These are phyloP conservation scores for Sphagnum contortum DNA, from an alignment of 225 moss, liverwort and hornwort species.

Conservation along the genomic window DNA sequence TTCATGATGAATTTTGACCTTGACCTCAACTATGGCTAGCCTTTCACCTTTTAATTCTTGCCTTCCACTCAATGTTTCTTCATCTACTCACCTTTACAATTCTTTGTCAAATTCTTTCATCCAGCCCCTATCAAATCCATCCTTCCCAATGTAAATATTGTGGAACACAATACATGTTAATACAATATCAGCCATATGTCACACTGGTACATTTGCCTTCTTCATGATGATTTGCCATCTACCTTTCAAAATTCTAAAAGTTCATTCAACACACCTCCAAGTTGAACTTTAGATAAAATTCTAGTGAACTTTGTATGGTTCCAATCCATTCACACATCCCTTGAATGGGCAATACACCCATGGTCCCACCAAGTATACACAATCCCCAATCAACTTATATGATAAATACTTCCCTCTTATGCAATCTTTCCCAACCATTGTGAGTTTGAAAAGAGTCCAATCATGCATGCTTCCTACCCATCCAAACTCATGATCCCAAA, in stretches of 20 bases:
- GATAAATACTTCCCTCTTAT: not conserved
- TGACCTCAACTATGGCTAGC: not conserved
- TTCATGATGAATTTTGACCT: not conserved
- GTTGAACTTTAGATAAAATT: constrained; percentile 8
- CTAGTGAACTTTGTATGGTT: not conserved
- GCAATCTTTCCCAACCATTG: not conserved
- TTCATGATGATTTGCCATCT: not conserved
- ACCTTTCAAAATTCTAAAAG: constrained; percentile 5
- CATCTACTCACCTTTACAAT: too few species aligned
- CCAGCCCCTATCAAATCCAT: not conserved
- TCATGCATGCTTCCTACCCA: not conserved
- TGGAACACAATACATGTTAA: not conserved
- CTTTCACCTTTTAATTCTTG: not conserved
- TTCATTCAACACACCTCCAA: not conserved
- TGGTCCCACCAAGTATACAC: not conserved
- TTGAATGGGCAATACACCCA: constrained; percentile 6
- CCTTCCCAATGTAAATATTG: not conserved
- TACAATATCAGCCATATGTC: not conserved
- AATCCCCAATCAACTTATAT: not conserved
- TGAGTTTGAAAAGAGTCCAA: not conserved
- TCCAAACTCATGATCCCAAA: constrained; percentile 1
- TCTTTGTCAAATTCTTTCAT: not conserved
- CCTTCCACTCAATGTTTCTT: too few species aligned
- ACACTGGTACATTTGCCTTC: not conserved
- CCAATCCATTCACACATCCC: not conserved